Conservation (phyloP, 1,284 basidiomycete genomes). For the Taiwanofungus camphoratus region DNA sequence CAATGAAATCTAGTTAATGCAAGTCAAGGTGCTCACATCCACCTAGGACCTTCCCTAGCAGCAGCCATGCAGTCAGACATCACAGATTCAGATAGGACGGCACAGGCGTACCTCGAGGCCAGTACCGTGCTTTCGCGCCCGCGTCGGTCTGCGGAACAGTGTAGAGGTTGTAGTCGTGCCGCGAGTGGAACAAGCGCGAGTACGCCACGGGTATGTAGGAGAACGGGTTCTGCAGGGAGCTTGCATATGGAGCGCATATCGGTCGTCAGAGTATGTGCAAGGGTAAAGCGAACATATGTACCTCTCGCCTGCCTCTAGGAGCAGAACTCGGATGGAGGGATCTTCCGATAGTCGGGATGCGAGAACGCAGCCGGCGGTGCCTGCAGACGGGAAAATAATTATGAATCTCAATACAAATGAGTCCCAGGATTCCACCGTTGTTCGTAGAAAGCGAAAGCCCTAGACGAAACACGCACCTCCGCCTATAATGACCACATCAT, state of each 20-base stretch:
- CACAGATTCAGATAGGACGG: background rate
- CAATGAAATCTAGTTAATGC: background rate
- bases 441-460: background rate
- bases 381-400: conserved; percentile 28
- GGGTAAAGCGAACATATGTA: too few species aligned
- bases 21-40: conserved; percentile 45
- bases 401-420: background rate
- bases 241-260: conserved; percentile 9
- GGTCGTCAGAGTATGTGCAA: too few species aligned
- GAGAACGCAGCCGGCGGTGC: conserved; percentile 64
- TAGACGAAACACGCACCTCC: conserved; percentile 40
- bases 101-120: conserved; percentile 51
- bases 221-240: conserved; percentile 16
- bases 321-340: conserved; percentile 45
- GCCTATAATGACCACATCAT: conserved; percentile 59
- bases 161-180: conserved; percentile 44
- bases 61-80: too few species aligned
- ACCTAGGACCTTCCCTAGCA: conserved; percentile 56
- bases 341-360: conserved; percentile 62
- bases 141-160: conserved; percentile 53
- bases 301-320: conserved; percentile 66
- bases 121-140: conserved; percentile 40
- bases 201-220: conserved; percentile 23
- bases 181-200: conserved; percentile 32
- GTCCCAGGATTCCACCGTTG: background rate